These are phyloP conservation scores for Tritrichomonas musculus DNA, from an alignment of 208 protist genomes.

Conservation along the genomic window DNA sequence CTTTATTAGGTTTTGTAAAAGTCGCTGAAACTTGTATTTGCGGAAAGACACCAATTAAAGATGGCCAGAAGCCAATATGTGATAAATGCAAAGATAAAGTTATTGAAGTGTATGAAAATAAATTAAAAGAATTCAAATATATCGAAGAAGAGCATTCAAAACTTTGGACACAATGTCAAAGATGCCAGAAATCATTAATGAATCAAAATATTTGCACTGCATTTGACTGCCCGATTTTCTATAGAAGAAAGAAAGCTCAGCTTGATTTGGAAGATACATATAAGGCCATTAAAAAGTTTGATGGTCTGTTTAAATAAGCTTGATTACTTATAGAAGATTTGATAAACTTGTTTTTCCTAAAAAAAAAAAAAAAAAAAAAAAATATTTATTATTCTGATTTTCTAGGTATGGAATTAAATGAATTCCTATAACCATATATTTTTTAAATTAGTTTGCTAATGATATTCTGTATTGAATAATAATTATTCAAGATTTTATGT, in stretches of 20 bases:
- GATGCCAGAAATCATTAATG: conserved; percentile 81
- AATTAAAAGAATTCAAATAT: conserved; percentile 72
- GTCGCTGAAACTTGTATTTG: not conserved
- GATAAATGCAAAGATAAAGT: conserved; percentile 52
- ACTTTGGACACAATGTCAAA: conserved; percentile 98
- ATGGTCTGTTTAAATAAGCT: conserved; percentile 37
- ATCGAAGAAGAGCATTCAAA: conserved; percentile 84
- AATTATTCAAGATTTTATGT: too few relatives aligned
- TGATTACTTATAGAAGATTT: too few relatives aligned
- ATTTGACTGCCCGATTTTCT: conserved; percentile 98
- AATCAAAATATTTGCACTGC: conserved; percentile 80
- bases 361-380: too few relatives aligned
- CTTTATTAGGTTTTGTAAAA: conserved; percentile 51
- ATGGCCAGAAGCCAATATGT: not conserved
- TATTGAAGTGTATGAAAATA: conserved; percentile 76
- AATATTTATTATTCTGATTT: too few relatives aligned
- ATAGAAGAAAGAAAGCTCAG: conserved; percentile 97
- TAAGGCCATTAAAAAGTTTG: conserved; percentile 79
- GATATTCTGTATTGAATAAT: too few relatives aligned
- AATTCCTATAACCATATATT: too few relatives aligned
- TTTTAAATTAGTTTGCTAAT: too few relatives aligned
- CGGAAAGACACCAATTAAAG: not conserved
- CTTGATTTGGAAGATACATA: conserved; percentile 88
- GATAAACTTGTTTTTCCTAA: too few relatives aligned
- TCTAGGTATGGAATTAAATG: too few relatives aligned